Evolutionary conservation across 345 rosid genomes (phyloP).

Genomic region (Sisymbrium irio): DNA sequence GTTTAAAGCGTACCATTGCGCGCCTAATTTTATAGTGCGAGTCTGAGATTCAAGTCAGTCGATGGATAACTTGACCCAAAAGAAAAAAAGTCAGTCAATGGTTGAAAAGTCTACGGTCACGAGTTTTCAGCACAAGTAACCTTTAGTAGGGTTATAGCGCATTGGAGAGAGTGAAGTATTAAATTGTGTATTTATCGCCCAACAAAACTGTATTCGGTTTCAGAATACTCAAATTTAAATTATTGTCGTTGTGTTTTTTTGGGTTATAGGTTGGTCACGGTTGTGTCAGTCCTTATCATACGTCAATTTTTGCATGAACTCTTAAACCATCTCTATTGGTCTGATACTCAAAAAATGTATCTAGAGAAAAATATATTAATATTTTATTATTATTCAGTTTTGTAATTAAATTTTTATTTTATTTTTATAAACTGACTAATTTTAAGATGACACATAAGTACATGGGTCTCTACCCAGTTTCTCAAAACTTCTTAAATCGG

Average conservation of each 20-base stretch:
- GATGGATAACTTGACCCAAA: not conserved
- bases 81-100: not conserved
- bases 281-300: not conserved
- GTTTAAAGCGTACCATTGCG: not conserved
- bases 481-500: too few relatives aligned
- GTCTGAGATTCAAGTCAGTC: not conserved
- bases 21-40: constrained; percentile 14
- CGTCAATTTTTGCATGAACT: too few relatives aligned
- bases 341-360: too few relatives aligned
- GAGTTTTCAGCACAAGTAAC: not conserved
- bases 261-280: not conserved
- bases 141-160: not conserved
- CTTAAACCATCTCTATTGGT: too few relatives aligned
- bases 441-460: too few relatives aligned
- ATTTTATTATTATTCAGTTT: too few relatives aligned
- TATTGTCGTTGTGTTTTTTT: not conserved
- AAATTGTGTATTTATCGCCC: not conserved
- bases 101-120: constrained; percentile 2
- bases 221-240: not conserved
- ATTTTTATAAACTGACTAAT: too few relatives aligned
- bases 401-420: too few relatives aligned
- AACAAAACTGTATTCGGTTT: too few relatives aligned
- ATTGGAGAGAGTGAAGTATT: not conserved
- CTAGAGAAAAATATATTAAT: too few relatives aligned
- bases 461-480: too few relatives aligned